Base-by-base conservation (phyloP, 163 green algal species). In the Scenedesmus sp. region DNA sequence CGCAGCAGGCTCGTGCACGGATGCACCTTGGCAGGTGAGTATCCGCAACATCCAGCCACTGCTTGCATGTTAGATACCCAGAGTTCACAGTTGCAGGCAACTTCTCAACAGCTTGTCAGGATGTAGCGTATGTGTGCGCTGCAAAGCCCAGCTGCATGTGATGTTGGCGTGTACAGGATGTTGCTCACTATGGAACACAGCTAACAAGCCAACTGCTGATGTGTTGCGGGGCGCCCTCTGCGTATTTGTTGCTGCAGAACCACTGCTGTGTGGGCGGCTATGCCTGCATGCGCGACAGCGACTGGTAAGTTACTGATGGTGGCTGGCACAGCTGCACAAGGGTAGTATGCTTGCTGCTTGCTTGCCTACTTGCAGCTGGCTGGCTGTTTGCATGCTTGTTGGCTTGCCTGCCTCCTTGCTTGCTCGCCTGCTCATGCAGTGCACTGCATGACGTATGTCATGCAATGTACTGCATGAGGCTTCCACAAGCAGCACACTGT, bases 1-100 rank as follows among this genome's bases (percentile, higher is more conserved):
- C 20, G 81, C 81, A 53, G 81, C 81, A 51, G 81, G 81, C 33
- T 76, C 49, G 15, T 86, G 81, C 81, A 86, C 49, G 1, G 49
- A 86, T 76, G 49, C 49, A 73, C 81, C 81, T 4, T 86, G 81
- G 81, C 49, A 72, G 59, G 59, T 72, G 16, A 26, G 24, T 72
- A 24, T 33, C 10, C 59, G 1, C 10, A 24, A 61, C 51, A 61
- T 26, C 7, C 46, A 18, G 46, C 46, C n/a, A n/a, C n/a, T 56
- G 49, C 13, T 13, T 56, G 49, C 49, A 56, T 12, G 13, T 56
- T 13, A 20, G 49, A 12, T 13, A 56, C 13, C 49, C 49, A 56
- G 13, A 56, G 13, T 56, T 20, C 49, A 20, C 13, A 56, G 15
- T 56, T 12, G 49, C 49, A 20, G 49, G 0, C 15, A 56, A 56